Conservation (phyloP, 805 yeast genomes). For the Sugiyamaella americana region DNA sequence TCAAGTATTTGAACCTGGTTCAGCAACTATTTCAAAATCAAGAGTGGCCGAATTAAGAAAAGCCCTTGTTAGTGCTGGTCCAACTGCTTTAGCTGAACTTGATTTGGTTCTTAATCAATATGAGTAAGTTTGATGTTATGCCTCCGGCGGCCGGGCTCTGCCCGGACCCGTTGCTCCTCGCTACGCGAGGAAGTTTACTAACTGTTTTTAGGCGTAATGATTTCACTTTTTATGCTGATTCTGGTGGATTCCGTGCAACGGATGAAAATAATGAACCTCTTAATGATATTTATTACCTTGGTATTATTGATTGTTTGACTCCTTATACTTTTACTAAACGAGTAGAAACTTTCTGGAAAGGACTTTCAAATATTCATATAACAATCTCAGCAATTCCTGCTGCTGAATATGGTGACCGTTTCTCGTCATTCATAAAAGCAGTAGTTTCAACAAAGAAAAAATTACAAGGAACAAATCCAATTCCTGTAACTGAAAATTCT, state of each 20-base stretch:
- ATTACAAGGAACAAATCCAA: not conserved
- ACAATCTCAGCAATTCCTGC: conserved; percentile 90
- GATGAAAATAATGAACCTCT: conserved; percentile 55
- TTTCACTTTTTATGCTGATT: conserved; percentile 63
- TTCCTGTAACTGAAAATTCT: not conserved
- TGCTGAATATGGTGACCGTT: conserved; percentile 80
- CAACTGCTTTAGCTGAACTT: conserved; percentile 30
- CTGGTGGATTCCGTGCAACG: conserved; percentile 80
- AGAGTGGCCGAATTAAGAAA: conserved; percentile 32
- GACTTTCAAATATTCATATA: conserved; percentile 58
- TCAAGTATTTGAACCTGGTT: conserved; percentile 33
- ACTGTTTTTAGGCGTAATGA: too few species aligned
- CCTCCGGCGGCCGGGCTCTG: too few species aligned
- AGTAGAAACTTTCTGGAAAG: conserved; percentile 81
- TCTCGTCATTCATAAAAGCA: conserved; percentile 55
- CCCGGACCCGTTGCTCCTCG: too few species aligned
- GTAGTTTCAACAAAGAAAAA: conserved; percentile 3
- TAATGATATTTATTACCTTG: conserved; percentile 75
- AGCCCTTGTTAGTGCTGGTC: conserved; percentile 30
- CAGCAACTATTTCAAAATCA: conserved; percentile 13
- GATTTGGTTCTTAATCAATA: conserved; percentile 22
- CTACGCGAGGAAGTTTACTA: too few species aligned
- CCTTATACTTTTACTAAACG: conserved; percentile 51
- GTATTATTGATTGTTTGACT: conserved; percentile 91
- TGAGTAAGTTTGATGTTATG: too few species aligned